phyloP scores from a whole-genome alignment of 2,329 filamentous ascomycete species.

The Sporothrix pseudoabietina region DNA sequence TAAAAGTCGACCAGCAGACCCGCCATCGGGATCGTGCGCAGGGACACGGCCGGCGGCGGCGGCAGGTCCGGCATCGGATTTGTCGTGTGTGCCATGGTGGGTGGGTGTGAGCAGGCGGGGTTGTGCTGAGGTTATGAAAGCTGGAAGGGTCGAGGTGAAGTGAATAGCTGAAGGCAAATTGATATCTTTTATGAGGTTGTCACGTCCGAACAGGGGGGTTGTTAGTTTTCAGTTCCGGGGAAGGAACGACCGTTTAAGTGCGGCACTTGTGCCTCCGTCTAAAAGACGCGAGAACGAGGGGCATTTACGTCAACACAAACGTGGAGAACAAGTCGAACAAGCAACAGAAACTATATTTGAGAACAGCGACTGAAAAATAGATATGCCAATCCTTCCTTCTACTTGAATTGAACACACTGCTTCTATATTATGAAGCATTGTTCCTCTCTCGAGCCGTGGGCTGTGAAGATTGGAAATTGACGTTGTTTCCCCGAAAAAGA shows the following conservation, averaged over 20 bases:
- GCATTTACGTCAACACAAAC: slow-evolving; percentile 1
- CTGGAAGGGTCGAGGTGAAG: not conserved
- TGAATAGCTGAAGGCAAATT: not conserved
- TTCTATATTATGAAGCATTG: no score
- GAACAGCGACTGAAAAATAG: not conserved
- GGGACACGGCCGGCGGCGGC: slow-evolving; percentile 58
- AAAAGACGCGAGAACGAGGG: not conserved
- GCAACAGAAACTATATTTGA: not conserved
- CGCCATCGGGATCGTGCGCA: slow-evolving; percentile 68
- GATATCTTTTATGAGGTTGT: not conserved
- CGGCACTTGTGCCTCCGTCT: slow-evolving; percentile 13
- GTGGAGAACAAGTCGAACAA: not conserved
- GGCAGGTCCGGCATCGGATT: slow-evolving; percentile 39
- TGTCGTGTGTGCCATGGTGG: slow-evolving; percentile 30
- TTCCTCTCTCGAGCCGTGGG: not conserved
- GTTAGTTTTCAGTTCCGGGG: not conserved
- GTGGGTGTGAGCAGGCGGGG: not conserved
- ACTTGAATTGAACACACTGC: no score
- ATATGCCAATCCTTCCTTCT: not conserved
- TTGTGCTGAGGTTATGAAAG: not conserved
- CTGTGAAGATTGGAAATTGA: not conserved
- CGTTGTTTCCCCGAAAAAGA: not conserved
- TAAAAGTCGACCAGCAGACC: slow-evolving; percentile 80
- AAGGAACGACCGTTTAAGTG: slow-evolving; percentile 1
- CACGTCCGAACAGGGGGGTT: not conserved